These are phyloP conservation scores for Collybiopsis luxurians DNA, from an alignment of 768 basidiomycete species.

Conservation along the genomic window DNA sequence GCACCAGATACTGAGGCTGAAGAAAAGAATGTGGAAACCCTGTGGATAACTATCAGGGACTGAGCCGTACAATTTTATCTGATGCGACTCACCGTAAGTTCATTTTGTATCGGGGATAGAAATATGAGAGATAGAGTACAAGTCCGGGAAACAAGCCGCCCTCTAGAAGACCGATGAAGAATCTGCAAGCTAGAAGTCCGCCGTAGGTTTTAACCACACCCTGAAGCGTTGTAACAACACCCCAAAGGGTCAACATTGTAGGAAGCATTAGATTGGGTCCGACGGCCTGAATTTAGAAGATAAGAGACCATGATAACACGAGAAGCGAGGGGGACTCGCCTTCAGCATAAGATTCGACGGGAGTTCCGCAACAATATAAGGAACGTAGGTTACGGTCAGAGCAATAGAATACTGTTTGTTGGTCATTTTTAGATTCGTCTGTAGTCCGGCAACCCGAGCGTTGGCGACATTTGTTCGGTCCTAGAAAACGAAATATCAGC, in stretches of 20 bases:
- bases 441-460: conserved; percentile 60
- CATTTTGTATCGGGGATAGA: conserved; percentile 8
- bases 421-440: conserved; percentile 49
- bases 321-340: conserved; percentile 24
- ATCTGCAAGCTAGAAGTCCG: conserved; percentile 40
- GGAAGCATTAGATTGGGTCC: conserved; percentile 43
- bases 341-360: conserved; percentile 62
- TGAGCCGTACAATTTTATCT: no score
- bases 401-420: conserved; percentile 49
- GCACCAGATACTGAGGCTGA: conserved; percentile 33
- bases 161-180: conserved; percentile 43
- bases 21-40: conserved; percentile 24
- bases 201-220: conserved; percentile 33
- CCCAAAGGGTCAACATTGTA: conserved; percentile 43
- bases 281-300: conserved; percentile 26
- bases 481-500: conserved; percentile 17
- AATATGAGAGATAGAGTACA: conserved; percentile 2
- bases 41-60: not conserved
- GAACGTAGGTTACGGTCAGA: conserved; percentile 47
- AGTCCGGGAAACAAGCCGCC: conserved; percentile 22
- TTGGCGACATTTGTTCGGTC: conserved; percentile 58
- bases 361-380: conserved; percentile 57
- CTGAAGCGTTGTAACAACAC: conserved; percentile 39
- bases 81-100: not conserved
- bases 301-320: conserved; percentile 20